Evolutionary conservation across 306 rosid species (phyloP).

Genomic region (Quercus variabilis): DNA sequence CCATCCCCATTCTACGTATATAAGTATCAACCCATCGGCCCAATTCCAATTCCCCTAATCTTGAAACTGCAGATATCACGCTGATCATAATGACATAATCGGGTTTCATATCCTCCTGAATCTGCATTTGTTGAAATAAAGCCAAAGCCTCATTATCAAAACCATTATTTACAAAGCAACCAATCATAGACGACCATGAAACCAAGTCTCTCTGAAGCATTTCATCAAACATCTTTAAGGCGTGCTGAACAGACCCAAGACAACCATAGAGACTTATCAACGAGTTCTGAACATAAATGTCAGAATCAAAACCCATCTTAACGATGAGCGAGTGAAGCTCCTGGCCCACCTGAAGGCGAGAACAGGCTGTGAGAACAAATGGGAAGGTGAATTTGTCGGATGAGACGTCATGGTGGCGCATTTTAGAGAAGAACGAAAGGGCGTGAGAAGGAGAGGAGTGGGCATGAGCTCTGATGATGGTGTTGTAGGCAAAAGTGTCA

Average conservation of each 20-base stretch:
- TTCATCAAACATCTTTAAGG: slow-evolving; percentile 49
- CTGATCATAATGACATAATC: slow-evolving; percentile 49
- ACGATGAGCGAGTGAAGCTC: slow-evolving; percentile 39
- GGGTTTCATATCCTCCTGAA: slow-evolving; percentile 17
- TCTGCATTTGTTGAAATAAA: slow-evolving; percentile 51
- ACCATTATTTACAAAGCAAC: slow-evolving; percentile 37
- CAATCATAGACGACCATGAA: slow-evolving; percentile 57
- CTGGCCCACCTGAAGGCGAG: slow-evolving; percentile 14
- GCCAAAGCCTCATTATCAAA: slow-evolving; percentile 34
- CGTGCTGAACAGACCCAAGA: slow-evolving; percentile 20
- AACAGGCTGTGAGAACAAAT: slow-evolving; percentile 39
- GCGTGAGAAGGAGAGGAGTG: slow-evolving; percentile 36
- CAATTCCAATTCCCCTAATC: slow-evolving; percentile 53
- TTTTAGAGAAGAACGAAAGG: slow-evolving; percentile 33
- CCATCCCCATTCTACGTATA: slow-evolving; percentile 25
- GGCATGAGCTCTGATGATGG: slow-evolving; percentile 39
- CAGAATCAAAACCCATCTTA: slow-evolving; percentile 46
- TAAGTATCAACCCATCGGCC: slow-evolving; percentile 49
- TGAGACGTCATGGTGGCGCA: slow-evolving; percentile 43
- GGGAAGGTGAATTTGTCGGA: slow-evolving; percentile 60
- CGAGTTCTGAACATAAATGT: slow-evolving; percentile 42
- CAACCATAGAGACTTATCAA: slow-evolving; percentile 39
- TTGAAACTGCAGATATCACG: slow-evolving; percentile 48
- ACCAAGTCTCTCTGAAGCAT: slow-evolving; percentile 44
- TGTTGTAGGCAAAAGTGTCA: slow-evolving; percentile 43